Base-by-base conservation (phyloP, 1,284 basidiomycete species). In the Psilocybe mexicana region DNA sequence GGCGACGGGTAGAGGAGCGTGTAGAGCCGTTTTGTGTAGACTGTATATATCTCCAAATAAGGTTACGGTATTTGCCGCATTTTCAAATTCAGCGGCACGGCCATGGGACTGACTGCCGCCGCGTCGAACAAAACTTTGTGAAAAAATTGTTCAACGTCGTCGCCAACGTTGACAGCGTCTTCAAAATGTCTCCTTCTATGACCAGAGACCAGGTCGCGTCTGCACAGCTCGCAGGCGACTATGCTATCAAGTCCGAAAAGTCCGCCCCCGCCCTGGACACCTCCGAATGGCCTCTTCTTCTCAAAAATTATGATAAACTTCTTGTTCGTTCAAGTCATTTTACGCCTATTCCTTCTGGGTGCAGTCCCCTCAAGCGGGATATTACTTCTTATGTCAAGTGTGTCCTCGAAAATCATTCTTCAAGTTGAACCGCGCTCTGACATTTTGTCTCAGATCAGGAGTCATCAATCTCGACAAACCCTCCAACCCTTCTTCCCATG, bases 401-500 rank as follows among this genome's bases (percentile, higher is more conserved):
- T 58, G 79, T 60, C 6, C 66, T 25, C 18, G 24, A 38, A 6
- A n/a, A 40, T 35, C 18, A 7, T 23, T 6, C 30, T 3, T 8
- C 12, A 18, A 33, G 10, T 43, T 24, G 43, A 30, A 43, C 42
- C 28, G 11, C 18, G 18, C 30, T 33, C 30, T 33, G 30, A 33
- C 30, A 6, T 33, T 33, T 55, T 47, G 47, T 45, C 54, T 50
- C 64, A 94, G 93, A 78, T 94, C 95, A 62, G 97, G 97, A 67
- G 94, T 98, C 58, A 99, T 99, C 75, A 98, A 99, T 80, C 83
- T 99, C 66, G 97, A 99, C 85, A 99, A 99, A 75, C 97, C 97
- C 26, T 98, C 96, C 49, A 99, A 99, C 78, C 97, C 97, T 6
- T 99, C 97, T 3, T 98, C 96, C n/a, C 97, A 99, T 78, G 97